These are phyloP conservation scores for Globisporangium cederbergense DNA, from an alignment of 352 stramenopile species.

Conservation along the genomic window DNA sequence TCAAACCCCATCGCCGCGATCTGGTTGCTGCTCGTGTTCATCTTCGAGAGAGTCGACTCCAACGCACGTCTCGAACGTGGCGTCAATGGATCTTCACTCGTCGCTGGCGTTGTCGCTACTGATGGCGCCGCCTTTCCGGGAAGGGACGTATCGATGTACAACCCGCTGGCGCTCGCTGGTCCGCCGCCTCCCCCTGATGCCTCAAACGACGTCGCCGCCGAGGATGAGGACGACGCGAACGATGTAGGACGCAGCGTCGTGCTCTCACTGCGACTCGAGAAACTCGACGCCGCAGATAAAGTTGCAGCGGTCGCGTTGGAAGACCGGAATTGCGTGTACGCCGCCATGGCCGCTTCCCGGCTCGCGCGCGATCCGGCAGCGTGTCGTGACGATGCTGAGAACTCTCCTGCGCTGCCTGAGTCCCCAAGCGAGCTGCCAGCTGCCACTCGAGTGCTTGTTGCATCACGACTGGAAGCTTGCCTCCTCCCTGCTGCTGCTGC, in stretches of 20 bases:
- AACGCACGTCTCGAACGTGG: conserved; percentile 44
- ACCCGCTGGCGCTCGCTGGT: background rate
- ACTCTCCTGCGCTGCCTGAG: background rate
- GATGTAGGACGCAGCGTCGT: background rate
- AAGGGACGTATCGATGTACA: conserved; percentile 16
- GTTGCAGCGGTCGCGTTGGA: conserved; percentile 11
- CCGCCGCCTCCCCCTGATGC: background rate
- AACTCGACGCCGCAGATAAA: conserved; percentile 5
- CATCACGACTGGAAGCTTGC: background rate
- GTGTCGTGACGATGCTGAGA: background rate
- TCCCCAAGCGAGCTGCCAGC: background rate
- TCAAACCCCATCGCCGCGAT: conserved; percentile 15
- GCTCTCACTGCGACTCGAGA: conserved; percentile 6
- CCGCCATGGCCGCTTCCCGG: conserved; percentile 12
- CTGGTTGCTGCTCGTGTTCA: conserved; percentile 19
- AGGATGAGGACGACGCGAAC: conserved; percentile 1
- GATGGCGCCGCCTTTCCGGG: background rate
- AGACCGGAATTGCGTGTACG: conserved; percentile 15
- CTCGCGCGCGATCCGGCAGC: conserved; percentile 6
- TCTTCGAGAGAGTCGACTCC: conserved; percentile 36
- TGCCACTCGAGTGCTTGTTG: background rate
- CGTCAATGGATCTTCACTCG: conserved; percentile 43
- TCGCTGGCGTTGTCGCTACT: conserved; percentile 21
- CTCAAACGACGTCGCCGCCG: conserved; percentile 1
- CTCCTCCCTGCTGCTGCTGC: background rate